Base-by-base conservation (phyloP, 495 filamentous ascomycete genomes). In the Lasiosphaeria ovina region DNA sequence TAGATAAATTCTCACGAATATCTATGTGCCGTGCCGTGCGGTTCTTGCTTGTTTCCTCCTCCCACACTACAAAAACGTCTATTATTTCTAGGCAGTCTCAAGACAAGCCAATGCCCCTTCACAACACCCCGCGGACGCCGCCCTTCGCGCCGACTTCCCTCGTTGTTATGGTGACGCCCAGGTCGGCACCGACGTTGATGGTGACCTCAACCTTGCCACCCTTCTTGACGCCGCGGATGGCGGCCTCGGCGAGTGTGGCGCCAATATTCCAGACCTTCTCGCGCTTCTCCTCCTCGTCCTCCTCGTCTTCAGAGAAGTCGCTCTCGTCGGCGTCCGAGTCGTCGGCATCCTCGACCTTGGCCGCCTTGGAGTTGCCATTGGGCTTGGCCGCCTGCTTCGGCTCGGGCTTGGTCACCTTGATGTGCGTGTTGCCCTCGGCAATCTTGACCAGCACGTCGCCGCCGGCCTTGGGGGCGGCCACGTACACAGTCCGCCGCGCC, bases 191-290 rank as follows among this genome's bases (percentile, higher is more conserved):
- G 58, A 97, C 89, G 66, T 91, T 93, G 61, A 98, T 82, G 70
- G 89, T 93, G 51, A 98, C 86, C 82, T 98, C 94, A 62, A 98
- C 86, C 80, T 94, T 97, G 63, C 83, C 81, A 42, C 90, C 90
- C 80, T 92, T 93, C 85, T 90, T 91, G 58, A 92, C 85, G 59
- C 81, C 89, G 74, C 82, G 87, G 67, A 98, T 73, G 35, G 87
- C 89, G 10, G 90, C 89, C 79, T 98, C 94, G 51, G 92, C 93
- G 52, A 98, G 84, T 54, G 90, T 81, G 59, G 80, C 86, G 59
- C 89, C 89, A 35, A 92, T 84, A 79, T 93, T 95, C 89, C 92
- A 96, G n/a, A 93, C 82, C 79, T 92, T 89, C 76, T 94, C 90
- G 60, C 91, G 82, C 65, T 85, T 82, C 75, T 97, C 94, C 69